Percentiles rank a stretch among this genome's conserved stretches.
phyloP scores from a whole-genome alignment of 2,329 filamentous ascomycete genomes.

The Cytospora piceae region DNA sequence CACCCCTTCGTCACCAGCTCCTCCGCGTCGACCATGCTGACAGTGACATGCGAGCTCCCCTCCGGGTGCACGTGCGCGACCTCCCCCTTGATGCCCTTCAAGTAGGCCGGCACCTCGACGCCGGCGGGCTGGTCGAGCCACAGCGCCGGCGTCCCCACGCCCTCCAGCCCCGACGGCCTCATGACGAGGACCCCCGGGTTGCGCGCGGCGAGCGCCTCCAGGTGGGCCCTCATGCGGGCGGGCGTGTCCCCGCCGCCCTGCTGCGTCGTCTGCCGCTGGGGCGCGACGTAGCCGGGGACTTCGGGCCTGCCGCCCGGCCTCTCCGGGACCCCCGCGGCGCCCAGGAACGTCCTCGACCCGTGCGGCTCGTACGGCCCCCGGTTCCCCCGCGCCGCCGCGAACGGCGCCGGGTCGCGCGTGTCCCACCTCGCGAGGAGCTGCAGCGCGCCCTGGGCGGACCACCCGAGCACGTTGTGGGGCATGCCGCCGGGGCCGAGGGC shows the following conservation, averaged over 20 bases:
- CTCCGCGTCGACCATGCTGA: constrained; percentile 45
- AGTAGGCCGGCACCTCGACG: constrained; percentile 25
- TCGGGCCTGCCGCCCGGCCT: constrained; percentile 37
- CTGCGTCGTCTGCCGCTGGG: constrained; percentile 45
- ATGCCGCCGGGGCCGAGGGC: constrained; percentile 49
- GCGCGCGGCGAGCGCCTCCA: constrained; percentile 33
- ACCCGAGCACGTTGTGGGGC: constrained; percentile 48
- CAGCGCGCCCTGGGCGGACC: constrained; percentile 43
- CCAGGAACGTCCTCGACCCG: constrained; percentile 35
- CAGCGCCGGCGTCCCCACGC: constrained; percentile 38
- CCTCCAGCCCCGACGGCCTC: constrained; percentile 40
- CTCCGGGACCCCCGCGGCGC: constrained; percentile 26
- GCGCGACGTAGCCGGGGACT: constrained; percentile 42
- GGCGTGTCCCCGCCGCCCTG: constrained; percentile 27
- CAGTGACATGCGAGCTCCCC: constrained; percentile 43
- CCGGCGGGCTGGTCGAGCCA: constrained; percentile 33
- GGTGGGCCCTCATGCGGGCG: constrained; percentile 35
- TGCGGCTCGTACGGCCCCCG: constrained; percentile 36
- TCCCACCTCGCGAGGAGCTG: constrained; percentile 42
- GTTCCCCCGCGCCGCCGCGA: constrained; percentile 30
- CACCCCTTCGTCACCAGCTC: constrained; percentile 42
- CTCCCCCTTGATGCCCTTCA: constrained; percentile 38
- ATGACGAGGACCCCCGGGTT: constrained; percentile 39
- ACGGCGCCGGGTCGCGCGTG: constrained; percentile 37
- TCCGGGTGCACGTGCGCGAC: constrained; percentile 45